Base-by-base conservation (phyloP, 2,329 filamentous ascomycete species). In the Diaporthe citri region DNA sequence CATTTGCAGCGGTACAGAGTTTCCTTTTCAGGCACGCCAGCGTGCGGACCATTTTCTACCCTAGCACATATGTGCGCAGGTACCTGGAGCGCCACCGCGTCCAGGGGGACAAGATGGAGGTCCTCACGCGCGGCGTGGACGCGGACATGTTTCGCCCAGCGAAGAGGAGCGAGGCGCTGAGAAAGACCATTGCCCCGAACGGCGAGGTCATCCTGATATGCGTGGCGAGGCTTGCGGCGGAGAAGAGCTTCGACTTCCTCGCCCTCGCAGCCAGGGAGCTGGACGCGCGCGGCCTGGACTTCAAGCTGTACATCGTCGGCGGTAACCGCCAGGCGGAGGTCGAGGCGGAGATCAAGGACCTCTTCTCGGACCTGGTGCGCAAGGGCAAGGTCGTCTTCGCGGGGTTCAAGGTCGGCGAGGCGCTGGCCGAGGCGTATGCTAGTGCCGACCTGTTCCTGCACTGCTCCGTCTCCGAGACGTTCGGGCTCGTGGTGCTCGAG, bases 191-290 rank as follows among this genome's bases (percentile, higher is more conserved):
- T 36, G 91, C 91, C 0, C 91, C 91, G 0, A 87, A 90, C 69
- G 90, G 89, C 52, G 91, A 94, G 80, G 85, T 92, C 76, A 89
- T 94, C 60, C 87, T 94, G 36, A 86, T 93, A 71, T 93, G 89
- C 46, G 91, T 94, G 13, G 92, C 91, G 4, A 88, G 92, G 41
- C 85, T 94, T 34, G 92, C 92, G 0, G 91, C 91, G 2, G 93
- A 94, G 80, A 94, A 94, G 80, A 92, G 92, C 0, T 94, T 93
- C 78, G 89, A 90, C 60, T 94, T 94, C 79, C 85, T 94, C 34
- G 89, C 92, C 6, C 82, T 88, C 70, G 90, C 86, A 1, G 89
- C 88, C 17, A 84, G 83, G 55, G 86, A 87, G 74, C 83, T 94
- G n/a, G 88, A 89, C 55, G 84, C 85, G 15, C 86, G 86, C 15